Evolutionary conservation across 805 yeast species (phyloP).

Genomic region (Teunomyces cretensis): DNA sequence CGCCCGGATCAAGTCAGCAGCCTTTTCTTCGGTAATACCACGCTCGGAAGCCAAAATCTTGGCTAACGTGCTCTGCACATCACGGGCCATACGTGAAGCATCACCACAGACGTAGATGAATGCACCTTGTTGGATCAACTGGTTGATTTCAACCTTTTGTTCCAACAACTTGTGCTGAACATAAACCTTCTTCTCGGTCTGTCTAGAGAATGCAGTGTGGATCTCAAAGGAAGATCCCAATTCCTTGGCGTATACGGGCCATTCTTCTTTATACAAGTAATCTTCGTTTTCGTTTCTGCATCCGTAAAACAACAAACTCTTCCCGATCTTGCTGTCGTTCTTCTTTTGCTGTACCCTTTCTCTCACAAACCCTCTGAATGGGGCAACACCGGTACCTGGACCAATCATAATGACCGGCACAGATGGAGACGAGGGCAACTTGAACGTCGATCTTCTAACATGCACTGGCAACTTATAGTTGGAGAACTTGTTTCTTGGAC

Average conservation of each 20-base stretch:
- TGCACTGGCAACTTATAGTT: constrained; percentile 80
- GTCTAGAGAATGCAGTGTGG: constrained; percentile 86
- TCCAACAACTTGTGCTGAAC: constrained; percentile 79
- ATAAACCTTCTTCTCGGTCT: constrained; percentile 57
- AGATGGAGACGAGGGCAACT: constrained; percentile 80
- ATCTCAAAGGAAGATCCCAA: constrained; percentile 67
- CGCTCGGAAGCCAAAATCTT: constrained; percentile 63
- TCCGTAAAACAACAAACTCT: constrained; percentile 79
- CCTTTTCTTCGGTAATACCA: constrained; percentile 62
- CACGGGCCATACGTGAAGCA: constrained; percentile 93
- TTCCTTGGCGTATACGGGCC: constrained; percentile 69
- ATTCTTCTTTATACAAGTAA: constrained; percentile 83
- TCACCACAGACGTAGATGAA: constrained; percentile 96
- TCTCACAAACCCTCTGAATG: constrained; percentile 91
- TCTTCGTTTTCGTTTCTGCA: constrained; percentile 80
- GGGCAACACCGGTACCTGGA: constrained; percentile 99
- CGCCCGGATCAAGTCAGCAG: constrained; percentile 73
- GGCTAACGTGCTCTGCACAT: constrained; percentile 71
- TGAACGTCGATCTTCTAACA: constrained; percentile 92
- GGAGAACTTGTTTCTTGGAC: constrained; percentile 67
- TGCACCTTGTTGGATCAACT: constrained; percentile 66
- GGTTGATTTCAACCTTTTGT: constrained; percentile 51
- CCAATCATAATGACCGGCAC: constrained; percentile 91
- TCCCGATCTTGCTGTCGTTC: constrained; percentile 51
- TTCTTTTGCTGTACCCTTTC: constrained; percentile 67